Evolutionary conservation across 306 rosid genomes (phyloP).

Genomic region (Fragaria vesca): DNA sequence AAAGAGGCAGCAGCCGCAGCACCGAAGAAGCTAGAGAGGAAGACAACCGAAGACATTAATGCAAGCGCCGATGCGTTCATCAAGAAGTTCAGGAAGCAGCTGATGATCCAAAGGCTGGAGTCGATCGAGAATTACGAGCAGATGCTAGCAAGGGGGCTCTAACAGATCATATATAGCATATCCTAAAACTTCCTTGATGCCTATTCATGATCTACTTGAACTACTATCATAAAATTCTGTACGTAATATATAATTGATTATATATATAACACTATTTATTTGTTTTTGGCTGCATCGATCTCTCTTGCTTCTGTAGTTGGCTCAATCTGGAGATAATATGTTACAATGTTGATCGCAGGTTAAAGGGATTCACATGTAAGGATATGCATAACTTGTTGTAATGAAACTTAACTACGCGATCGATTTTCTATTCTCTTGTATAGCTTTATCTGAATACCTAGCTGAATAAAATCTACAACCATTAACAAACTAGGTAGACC

Average conservation of each 20-base stretch:
- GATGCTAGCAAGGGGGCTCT: slow-evolving; percentile 70
- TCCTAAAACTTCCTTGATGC: not conserved
- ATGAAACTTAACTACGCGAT: too few species aligned
- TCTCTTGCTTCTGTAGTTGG: not conserved
- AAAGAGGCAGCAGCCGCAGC: slow-evolving; percentile 1
- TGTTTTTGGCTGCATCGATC: not conserved
- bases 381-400: not conserved
- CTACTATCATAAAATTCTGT: not conserved
- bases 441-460: too few species aligned
- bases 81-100: slow-evolving; percentile 76
- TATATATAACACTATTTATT: not conserved
- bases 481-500: too few species aligned
- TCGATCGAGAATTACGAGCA: slow-evolving; percentile 80
- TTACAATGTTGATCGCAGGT: not conserved
- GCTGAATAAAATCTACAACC: too few species aligned
- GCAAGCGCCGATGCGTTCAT: slow-evolving; percentile 90
- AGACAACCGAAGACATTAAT: slow-evolving; percentile 57
- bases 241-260: not conserved
- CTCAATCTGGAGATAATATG: not conserved
- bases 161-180: not conserved
- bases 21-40: slow-evolving; percentile 51
- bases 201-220: not conserved
- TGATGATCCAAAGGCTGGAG: slow-evolving; percentile 76
- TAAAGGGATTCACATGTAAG: not conserved
- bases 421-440: too few species aligned